phyloP scores from a whole-genome alignment of 1,284 basidiomycete species.

The Ustilago loliicola region DNA sequence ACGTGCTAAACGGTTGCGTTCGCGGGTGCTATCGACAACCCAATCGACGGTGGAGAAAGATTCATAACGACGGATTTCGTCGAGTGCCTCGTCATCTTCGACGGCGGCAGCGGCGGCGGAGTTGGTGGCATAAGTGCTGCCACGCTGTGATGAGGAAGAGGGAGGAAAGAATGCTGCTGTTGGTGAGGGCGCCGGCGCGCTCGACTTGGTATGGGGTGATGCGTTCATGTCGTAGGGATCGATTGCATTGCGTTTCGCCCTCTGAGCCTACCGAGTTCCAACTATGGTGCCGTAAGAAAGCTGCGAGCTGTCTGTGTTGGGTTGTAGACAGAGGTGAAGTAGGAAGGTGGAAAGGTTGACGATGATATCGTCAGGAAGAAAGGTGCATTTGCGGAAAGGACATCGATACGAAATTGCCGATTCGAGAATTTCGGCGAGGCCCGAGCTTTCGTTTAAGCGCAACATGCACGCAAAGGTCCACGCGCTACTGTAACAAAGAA shows the following conservation, averaged over 20 bases:
- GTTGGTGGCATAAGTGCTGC: conserved; percentile 19
- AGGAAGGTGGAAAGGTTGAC: neutral
- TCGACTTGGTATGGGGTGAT: conserved; percentile 32
- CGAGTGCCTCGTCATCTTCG: conserved; percentile 62
- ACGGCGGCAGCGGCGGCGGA: conserved; percentile 3
- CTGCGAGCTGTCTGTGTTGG: neutral
- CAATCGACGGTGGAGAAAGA: conserved; percentile 67
- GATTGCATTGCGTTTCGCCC: conserved; percentile 26
- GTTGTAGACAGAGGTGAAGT: neutral
- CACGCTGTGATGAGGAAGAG: conserved; percentile 27
- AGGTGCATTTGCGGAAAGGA: neutral
- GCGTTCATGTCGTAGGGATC: conserved; percentile 29
- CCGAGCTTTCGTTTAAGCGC: conserved; percentile 8
- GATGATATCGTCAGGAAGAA: conserved; percentile 4
- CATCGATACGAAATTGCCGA: conserved; percentile 11
- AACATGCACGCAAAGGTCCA: conserved; percentile 5
- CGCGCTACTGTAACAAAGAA: neutral
- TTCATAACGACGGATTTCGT: conserved; percentile 64
- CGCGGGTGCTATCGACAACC: conserved; percentile 68
- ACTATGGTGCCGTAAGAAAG: neutral
- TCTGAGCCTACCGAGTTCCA: neutral
- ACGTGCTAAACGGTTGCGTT: conserved; percentile 63
- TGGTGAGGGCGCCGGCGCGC: conserved; percentile 30
- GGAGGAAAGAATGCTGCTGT: conserved; percentile 26
- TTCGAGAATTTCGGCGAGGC: neutral